A percentile compares a stretch with the other conserved stretches of the same genome.
Evolutionary conservation across 2,329 filamentous ascomycete species (phyloP).

Genomic region (Paraconiothyrium brasiliense): DNA sequence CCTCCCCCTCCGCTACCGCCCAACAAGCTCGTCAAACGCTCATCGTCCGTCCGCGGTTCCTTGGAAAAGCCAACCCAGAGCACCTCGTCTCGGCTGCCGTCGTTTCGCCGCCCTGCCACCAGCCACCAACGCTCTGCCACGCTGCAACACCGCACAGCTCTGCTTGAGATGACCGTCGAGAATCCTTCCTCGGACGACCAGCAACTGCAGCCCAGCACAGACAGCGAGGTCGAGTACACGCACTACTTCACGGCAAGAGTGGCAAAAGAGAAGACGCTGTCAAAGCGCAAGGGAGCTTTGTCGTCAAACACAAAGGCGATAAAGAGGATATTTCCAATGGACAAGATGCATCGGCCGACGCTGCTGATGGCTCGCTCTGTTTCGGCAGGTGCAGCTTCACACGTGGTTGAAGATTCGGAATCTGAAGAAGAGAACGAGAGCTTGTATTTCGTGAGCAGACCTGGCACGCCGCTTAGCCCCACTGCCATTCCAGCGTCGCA

Average conservation of each 20-base stretch:
- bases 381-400: slow-evolving; percentile 31
- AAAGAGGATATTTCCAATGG: slow-evolving; percentile 56
- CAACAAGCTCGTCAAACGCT: slow-evolving; percentile 82
- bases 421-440: slow-evolving; percentile 50
- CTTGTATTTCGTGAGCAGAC: slow-evolving; percentile 50
- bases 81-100: slow-evolving; percentile 69
- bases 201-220: slow-evolving; percentile 27
- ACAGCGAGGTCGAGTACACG: slow-evolving; percentile 45
- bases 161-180: slow-evolving; percentile 41
- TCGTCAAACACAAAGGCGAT: slow-evolving; percentile 50
- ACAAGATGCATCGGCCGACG: slow-evolving; percentile 56
- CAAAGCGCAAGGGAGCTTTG: slow-evolving; percentile 53
- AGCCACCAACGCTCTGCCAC: slow-evolving; percentile 81
- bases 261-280: slow-evolving; percentile 45
- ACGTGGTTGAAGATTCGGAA: slow-evolving; percentile 49
- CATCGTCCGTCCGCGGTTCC: slow-evolving; percentile 64
- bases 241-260: slow-evolving; percentile 52
- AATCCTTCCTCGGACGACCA: slow-evolving; percentile 32
- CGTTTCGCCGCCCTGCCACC: slow-evolving; percentile 76
- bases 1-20: slow-evolving; percentile 60
- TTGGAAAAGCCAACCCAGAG: slow-evolving; percentile 58
- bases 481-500: slow-evolving; percentile 36
- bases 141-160: slow-evolving; percentile 63
- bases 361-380: slow-evolving; percentile 59
- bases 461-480: slow-evolving; percentile 49